Base-by-base conservation (phyloP, 1,284 basidiomycete species). In the Ceratobasidium sp. region DNA sequence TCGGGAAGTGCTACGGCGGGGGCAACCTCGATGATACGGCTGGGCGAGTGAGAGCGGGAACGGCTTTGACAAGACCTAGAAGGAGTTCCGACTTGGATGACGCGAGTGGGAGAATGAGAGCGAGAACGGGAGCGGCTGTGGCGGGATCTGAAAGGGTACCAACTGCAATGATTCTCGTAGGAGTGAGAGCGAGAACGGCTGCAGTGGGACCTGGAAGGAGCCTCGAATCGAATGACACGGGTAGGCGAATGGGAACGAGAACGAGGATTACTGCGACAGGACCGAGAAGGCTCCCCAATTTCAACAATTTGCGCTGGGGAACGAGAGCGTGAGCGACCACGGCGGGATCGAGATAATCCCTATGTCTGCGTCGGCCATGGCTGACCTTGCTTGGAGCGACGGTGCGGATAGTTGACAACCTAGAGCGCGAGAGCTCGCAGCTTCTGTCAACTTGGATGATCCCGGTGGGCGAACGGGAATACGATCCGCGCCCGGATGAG, bases 131-230 rank as follows among this genome's bases (percentile, higher is more conserved):
- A 69, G 46, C 27, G 66, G 46, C 27, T 68, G 5, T 46, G 66
- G 14, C 46, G 66, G 16, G 66, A 52, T 23, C 66, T 30, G 27
- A 46, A 50, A 14, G 66, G 48, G n/a, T 46, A 12, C 57, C 65
- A 48, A 62, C 70, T 60, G 50, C 5, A 16, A 73, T 62, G 33
- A 73, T 50, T 3, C 55, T 8, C 3, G 70, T 46, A 57, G 10
- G 68, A 71, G 27, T 55, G 68, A 23, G 71, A 74, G 46, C 59
- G 71, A n/a, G 48, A 38, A 50, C 60, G 46, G 18, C 41, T 67
- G 35, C 30, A 50, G 20, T 23, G 66, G 55, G 66, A 54, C 8
- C 16, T 33, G 18, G 46, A 35, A n/a, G 66, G 48, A 16, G 16
- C 20, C 14, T 48, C 73, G 27, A 75, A 50, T 48, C 55, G 27